Percentiles rank a stretch among this genome's conserved stretches.
Evolutionary conservation across 2,329 filamentous ascomycete species (phyloP).

Genomic region (Fusarium gaditjirri): DNA sequence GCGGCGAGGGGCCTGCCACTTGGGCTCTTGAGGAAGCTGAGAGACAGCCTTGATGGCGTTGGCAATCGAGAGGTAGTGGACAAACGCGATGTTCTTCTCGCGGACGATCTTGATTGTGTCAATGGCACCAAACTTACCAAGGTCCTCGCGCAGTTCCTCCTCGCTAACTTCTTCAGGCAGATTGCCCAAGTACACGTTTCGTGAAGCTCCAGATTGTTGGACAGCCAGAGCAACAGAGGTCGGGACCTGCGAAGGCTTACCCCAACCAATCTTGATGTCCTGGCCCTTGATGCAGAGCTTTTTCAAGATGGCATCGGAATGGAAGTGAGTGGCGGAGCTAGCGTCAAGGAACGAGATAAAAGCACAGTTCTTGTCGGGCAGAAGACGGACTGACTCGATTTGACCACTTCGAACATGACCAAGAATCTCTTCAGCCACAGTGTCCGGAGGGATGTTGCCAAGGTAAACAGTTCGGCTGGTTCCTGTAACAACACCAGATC

Average conservation of each 20-base stretch:
- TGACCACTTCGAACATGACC: constrained; percentile 96
- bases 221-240: constrained; percentile 97
- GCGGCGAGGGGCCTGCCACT: constrained; percentile 94
- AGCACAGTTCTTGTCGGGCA: constrained; percentile 99
- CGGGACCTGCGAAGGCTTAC: constrained; percentile 96
- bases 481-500: constrained; percentile 83
- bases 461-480: constrained; percentile 97
- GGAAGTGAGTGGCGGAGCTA: constrained; percentile 97
- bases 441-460: constrained; percentile 98
- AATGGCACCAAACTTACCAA: constrained; percentile 95
- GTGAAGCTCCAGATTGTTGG: constrained; percentile 94
- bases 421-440: constrained; percentile 94
- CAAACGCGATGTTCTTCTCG: constrained; percentile 97
- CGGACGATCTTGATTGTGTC: constrained; percentile 98
- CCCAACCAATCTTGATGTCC: constrained; percentile 99
- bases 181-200: constrained; percentile 97
- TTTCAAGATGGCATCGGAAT: constrained; percentile 99
- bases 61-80: constrained; percentile 96
- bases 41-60: constrained; percentile 98
- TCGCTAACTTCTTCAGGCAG: constrained; percentile 89
- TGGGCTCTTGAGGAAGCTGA: constrained; percentile 93
- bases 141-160: constrained; percentile 91
- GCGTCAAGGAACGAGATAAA: constrained; percentile 99
- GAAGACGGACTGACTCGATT: constrained; percentile 96
- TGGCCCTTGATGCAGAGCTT: constrained; percentile 98